Conservation (phyloP, 169 alveolate genomes). For the Plasmodium vivax region DNA sequence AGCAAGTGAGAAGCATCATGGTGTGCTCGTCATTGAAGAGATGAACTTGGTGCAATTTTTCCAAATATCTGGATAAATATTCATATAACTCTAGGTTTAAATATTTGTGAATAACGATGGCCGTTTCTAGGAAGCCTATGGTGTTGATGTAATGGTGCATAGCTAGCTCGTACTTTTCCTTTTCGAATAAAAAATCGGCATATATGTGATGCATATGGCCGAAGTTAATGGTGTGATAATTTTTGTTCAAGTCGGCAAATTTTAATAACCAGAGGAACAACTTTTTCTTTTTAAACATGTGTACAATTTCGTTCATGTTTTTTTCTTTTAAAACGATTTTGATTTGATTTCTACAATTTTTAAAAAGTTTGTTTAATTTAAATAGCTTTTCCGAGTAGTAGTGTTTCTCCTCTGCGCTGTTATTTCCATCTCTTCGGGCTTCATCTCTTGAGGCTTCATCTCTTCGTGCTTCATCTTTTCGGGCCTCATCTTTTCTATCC, state of each 20-base stretch:
- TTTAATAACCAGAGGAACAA: constrained; percentile 49
- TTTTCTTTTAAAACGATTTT: constrained; percentile 54
- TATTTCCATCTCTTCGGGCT: constrained; percentile 3
- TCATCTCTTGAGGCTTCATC: background rate
- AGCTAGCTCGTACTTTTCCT: constrained; percentile 44
- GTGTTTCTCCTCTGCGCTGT: constrained; percentile 13
- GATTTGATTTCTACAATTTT: constrained; percentile 48
- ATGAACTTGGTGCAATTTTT: constrained; percentile 34
- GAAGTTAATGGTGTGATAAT: constrained; percentile 29
- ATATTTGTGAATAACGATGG: constrained; percentile 62
- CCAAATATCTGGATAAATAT: constrained; percentile 60
- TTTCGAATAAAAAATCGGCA: constrained; percentile 73
- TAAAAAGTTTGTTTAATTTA: constrained; percentile 39
- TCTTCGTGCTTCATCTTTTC: background rate
- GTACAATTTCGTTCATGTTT: constrained; percentile 58
- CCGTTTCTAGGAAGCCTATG: constrained; percentile 45
- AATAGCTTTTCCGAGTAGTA: background rate
- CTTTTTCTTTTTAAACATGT: constrained; percentile 60
- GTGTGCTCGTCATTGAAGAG: constrained; percentile 69
- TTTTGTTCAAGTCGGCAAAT: constrained; percentile 34
- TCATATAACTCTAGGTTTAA: constrained; percentile 68
- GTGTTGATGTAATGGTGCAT: constrained; percentile 54
- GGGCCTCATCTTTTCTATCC: constrained; percentile 1
- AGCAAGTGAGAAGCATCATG: constrained; percentile 59
- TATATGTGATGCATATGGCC: constrained; percentile 29